Conservation (phyloP, 2,329 filamentous ascomycete genomes). For the Cylindrodendrum hubeiense region DNA sequence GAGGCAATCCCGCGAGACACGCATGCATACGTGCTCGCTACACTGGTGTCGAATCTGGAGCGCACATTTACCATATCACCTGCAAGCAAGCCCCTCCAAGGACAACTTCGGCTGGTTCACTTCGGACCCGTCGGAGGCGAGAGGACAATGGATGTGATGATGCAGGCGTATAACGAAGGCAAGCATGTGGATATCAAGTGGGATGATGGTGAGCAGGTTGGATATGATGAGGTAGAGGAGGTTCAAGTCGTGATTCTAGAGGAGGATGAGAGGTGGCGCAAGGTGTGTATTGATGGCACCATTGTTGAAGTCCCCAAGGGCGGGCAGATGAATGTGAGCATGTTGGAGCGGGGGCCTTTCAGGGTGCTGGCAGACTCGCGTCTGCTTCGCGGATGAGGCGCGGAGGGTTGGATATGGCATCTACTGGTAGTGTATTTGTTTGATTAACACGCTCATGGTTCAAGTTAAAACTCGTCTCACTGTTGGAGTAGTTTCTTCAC, state of each 20-base stretch:
- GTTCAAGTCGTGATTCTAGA: slow-evolving; percentile 77
- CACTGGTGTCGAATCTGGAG: slow-evolving; percentile 85
- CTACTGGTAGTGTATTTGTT: background rate
- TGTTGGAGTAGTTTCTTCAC: slow-evolving; percentile 58
- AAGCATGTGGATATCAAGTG: slow-evolving; percentile 66
- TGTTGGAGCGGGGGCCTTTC: slow-evolving; percentile 57
- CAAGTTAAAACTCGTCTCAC: slow-evolving; percentile 13
- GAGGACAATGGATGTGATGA: slow-evolving; percentile 83
- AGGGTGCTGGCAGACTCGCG: slow-evolving; percentile 57
- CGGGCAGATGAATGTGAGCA: slow-evolving; percentile 77
- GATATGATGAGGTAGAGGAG: slow-evolving; percentile 78
- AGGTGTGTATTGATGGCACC: slow-evolving; percentile 92
- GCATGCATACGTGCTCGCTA: slow-evolving; percentile 83
- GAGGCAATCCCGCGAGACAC: slow-evolving; percentile 53
- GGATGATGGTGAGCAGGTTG: slow-evolving; percentile 70
- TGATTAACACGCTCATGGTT: background rate
- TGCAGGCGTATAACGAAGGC: slow-evolving; percentile 68
- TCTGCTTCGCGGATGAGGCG: slow-evolving; percentile 23
- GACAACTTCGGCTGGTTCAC: slow-evolving; percentile 77
- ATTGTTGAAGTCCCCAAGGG: slow-evolving; percentile 80
- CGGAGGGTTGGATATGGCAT: background rate
- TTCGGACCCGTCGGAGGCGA: slow-evolving; percentile 77
- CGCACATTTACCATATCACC: slow-evolving; percentile 87
- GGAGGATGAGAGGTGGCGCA: slow-evolving; percentile 79
- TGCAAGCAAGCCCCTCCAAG: slow-evolving; percentile 75